phyloP scores from a whole-genome alignment of 1,139 yeast genomes.

The Blastobotrys aristatus region DNA sequence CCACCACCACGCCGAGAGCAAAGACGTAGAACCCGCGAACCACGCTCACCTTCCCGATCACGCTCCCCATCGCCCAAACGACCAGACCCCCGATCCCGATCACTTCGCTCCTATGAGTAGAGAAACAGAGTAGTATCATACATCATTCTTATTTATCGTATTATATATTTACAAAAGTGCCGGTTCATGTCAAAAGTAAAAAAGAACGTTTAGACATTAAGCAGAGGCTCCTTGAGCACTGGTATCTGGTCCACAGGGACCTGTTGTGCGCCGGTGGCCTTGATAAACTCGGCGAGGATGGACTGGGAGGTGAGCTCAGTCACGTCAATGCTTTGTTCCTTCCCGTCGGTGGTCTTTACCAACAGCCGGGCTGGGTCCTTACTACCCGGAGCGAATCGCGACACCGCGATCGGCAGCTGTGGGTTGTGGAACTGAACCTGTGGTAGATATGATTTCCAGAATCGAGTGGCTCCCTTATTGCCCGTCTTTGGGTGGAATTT shows the following conservation, averaged over 20 bases:
- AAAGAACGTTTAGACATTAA: no score
- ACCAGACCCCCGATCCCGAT: no score
- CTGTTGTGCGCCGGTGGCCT: conserved; percentile 34
- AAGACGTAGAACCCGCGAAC: no score
- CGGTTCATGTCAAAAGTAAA: no score
- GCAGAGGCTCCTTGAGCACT: not conserved
- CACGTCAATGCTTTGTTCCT: conserved; percentile 35
- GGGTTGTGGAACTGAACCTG: conserved; percentile 82
- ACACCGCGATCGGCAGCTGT: conserved; percentile 54
- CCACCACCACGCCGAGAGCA: no score
- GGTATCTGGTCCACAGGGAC: conserved; percentile 27
- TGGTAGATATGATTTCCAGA: conserved; percentile 73
- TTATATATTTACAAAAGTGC: no score
- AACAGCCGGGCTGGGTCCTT: not conserved
- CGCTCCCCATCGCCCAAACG: no score
- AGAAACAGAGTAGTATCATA: no score
- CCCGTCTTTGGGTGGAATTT: conserved; percentile 28
- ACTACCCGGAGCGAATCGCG: conserved; percentile 3
- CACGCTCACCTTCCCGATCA: no score
- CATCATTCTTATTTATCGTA: no score
- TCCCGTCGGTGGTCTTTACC: conserved; percentile 31
- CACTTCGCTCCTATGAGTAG: no score
- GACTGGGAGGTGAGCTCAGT: conserved; percentile 37
- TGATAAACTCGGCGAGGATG: conserved; percentile 38
- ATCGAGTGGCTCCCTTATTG: conserved; percentile 39